Base-by-base conservation (phyloP, 1,139 yeast genomes). In the Taphrina deformans region DNA sequence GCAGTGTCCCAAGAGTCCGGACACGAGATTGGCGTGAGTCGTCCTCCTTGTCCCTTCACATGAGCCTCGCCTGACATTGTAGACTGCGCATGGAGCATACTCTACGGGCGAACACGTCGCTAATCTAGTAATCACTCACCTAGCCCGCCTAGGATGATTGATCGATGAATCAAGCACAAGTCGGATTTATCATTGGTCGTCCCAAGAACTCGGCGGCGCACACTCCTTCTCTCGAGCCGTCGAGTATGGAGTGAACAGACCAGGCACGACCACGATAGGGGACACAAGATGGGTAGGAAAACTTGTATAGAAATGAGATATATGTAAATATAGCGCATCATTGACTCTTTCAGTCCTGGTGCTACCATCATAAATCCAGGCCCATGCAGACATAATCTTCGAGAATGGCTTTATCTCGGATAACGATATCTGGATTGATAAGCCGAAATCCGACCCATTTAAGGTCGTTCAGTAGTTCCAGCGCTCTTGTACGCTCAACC, bases 381-480 rank as follows among this genome's bases (percentile, higher is more conserved):
- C 55, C 62, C 31, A 58, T 45, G 21, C 46, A 58, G 31, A 48
- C 51, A 46, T 31, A 46, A 21, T 46, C 41, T 23, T 58, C 55
- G 9, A 46, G 38, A 2, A 46, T 40, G 16, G 55, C 24, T 24
- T 33, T 27, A 24, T 58, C 55, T 9, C 33, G 46, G 33, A 58
- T 27, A n/a, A 58, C 35, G 24, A 45, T 12, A 23, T 58, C 55
- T 7, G 62, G 62, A 12, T 21, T 38, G 21, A 58, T 46, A 38
- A 46, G 55, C 33, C 33, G 35, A 16, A 58, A 58, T 26, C 62
- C 62, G 24, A 58, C 62, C 62, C 62, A 58, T 23, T 48, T 45
- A 27, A 58, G 35, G 46, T 58, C 62, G 26, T 58, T 48, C 46
- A 58, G 46, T 10, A 58, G 44, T 2, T 16, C 38, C 18, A 38